phyloP scores from a whole-genome alignment of 331 rosid species.

The Erythrophleum ivorense region DNA sequence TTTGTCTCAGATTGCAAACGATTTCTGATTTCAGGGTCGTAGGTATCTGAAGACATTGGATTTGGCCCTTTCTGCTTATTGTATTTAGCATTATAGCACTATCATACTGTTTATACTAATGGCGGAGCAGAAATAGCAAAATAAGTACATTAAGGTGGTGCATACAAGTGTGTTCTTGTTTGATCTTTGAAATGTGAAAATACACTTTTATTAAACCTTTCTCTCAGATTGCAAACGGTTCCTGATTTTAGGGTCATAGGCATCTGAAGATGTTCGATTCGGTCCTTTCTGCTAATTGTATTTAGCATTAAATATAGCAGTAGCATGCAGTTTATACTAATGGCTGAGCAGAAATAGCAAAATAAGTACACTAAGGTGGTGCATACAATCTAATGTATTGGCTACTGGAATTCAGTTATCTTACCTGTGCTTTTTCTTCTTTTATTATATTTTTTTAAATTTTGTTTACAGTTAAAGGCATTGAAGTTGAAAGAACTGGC shows the following conservation, averaged over 20 bases:
- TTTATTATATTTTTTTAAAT: not conserved
- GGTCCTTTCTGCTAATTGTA: not conserved
- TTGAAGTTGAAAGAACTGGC: slow-evolving; percentile 76
- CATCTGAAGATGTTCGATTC: slow-evolving; percentile 3
- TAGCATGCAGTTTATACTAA: not conserved
- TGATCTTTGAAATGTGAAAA: not conserved
- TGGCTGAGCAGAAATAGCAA: not conserved
- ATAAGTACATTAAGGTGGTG: not conserved
- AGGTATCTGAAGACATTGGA: not conserved
- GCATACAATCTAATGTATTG: not conserved
- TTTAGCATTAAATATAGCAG: not conserved
- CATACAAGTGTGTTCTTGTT: not conserved
- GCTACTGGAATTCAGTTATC: slow-evolving; percentile 8
- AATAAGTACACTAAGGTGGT: not conserved
- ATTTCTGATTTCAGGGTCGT: not conserved
- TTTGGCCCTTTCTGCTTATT: not conserved
- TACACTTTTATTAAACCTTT: not conserved
- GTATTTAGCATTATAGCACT: not conserved
- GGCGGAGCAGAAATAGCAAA: not conserved
- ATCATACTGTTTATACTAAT: not conserved
- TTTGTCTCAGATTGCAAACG: not conserved
- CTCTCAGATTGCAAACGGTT: not conserved
- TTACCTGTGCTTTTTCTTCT: not conserved
- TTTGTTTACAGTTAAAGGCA: slow-evolving; percentile 65
- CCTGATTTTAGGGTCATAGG: not conserved